These are phyloP conservation scores for Aurantiochytrium sp. DNA, from an alignment of 108 stramenopile species.

Conservation along the genomic window DNA sequence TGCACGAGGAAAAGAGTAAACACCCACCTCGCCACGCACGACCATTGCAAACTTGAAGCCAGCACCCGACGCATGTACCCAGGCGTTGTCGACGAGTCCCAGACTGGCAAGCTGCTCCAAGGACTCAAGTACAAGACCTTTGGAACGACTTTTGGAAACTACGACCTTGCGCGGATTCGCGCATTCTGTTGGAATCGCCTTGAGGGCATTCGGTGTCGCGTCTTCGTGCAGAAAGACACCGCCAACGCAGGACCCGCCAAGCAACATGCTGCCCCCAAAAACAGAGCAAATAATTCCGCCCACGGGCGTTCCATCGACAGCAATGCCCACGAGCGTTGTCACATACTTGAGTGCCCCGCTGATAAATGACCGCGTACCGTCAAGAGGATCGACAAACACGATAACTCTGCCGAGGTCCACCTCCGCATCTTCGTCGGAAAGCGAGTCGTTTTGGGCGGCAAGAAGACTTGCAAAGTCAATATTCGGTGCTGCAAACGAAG, in stretches of 20 bases:
- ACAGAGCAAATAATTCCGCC: not conserved
- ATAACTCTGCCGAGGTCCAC: not conserved
- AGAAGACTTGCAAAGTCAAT: not conserved
- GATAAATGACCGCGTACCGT: not conserved
- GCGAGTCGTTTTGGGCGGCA: not conserved
- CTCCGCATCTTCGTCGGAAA: not conserved
- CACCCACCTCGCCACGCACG: not conserved
- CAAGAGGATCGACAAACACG: not conserved
- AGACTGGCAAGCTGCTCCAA: not conserved
- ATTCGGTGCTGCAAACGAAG: too few relatives aligned
- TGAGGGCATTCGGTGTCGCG: not conserved
- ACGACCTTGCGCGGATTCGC: not conserved
- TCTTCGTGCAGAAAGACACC: not conserved
- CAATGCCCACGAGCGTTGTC: not conserved
- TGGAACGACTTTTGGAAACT: too few relatives aligned
- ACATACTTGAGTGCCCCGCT: not conserved
- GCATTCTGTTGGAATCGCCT: not conserved
- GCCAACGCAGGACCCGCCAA: not conserved
- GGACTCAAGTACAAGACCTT: not conserved
- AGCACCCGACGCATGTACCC: not conserved
- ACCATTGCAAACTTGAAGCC: not conserved
- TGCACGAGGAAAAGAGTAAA: not conserved
- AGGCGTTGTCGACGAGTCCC: not conserved
- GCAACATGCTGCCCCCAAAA: not conserved
- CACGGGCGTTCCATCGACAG: not conserved